These are phyloP conservation scores for Starmerella vitae DNA, from an alignment of 805 yeast genomes.

Conservation along the genomic window DNA sequence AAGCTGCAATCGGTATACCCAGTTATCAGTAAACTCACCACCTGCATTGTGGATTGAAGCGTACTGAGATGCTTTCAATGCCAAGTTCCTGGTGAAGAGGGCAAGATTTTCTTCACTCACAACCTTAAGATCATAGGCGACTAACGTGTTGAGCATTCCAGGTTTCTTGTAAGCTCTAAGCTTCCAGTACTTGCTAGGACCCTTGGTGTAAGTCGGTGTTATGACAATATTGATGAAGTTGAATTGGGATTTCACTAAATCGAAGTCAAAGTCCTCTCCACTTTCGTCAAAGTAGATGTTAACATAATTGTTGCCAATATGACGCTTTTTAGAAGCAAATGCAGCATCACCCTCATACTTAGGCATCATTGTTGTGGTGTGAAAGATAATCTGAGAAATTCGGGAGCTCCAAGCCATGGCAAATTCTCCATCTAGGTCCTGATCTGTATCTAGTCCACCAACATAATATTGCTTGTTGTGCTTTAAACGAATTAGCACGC, in stretches of 20 bases:
- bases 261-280: slow-evolving; percentile 51
- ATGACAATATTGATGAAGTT: slow-evolving; percentile 71
- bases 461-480: slow-evolving; percentile 42
- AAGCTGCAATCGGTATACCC: slow-evolving; percentile 56
- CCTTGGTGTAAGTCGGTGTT: slow-evolving; percentile 34
- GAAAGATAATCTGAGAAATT: slow-evolving; percentile 59
- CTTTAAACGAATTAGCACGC: slow-evolving; percentile 44
- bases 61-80: slow-evolving; percentile 53
- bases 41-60: slow-evolving; percentile 62
- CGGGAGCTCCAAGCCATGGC: slow-evolving; percentile 63
- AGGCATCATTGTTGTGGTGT: slow-evolving; percentile 76
- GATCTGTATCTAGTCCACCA: slow-evolving; percentile 68
- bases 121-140: slow-evolving; percentile 63
- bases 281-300: slow-evolving; percentile 73
- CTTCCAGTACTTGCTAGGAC: slow-evolving; percentile 30
- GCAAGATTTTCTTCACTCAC: slow-evolving; percentile 49
- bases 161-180: slow-evolving; percentile 51
- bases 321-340: slow-evolving; percentile 55
- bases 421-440: slow-evolving; percentile 59
- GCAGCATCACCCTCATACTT: slow-evolving; percentile 32
- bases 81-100: slow-evolving; percentile 49
- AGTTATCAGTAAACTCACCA: slow-evolving; percentile 44
- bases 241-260: slow-evolving; percentile 61
- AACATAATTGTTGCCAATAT: slow-evolving; percentile 76
- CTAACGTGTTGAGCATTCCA: slow-evolving; percentile 64